Evolutionary conservation across 306 rosid genomes (phyloP).

Genomic region (Casuarina cunninghamiana): DNA sequence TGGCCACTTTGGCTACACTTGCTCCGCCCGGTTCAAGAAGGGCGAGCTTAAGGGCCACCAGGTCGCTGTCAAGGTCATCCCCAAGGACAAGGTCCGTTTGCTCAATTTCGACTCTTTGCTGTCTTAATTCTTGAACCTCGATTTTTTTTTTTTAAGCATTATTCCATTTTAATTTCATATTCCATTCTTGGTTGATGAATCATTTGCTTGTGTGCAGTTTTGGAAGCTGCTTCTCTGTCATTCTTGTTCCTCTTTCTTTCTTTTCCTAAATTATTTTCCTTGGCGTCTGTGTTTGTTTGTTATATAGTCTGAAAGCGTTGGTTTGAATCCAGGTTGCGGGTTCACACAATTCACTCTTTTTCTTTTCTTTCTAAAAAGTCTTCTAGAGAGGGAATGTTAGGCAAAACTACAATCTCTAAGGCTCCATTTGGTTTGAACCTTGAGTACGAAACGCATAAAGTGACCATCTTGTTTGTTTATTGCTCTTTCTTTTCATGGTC

Average conservation of each 20-base stretch:
- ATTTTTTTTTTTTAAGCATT: no score
- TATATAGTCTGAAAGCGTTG: background rate
- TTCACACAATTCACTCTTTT: background rate
- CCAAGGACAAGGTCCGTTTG: slow-evolving; percentile 77
- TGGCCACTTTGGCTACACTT: slow-evolving; percentile 99
- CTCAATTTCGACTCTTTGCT: background rate
- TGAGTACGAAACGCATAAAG: slow-evolving; percentile 25
- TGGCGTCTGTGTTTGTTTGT: background rate
- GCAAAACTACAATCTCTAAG: slow-evolving; percentile 11
- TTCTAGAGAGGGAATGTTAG: slow-evolving; percentile 25
- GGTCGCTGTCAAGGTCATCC: slow-evolving; percentile 93
- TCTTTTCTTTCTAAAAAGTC: background rate
- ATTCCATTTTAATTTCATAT: background rate
- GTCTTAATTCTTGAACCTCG: background rate
- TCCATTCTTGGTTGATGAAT: slow-evolving; percentile 3
- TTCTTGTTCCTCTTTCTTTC: background rate
- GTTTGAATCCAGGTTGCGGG: slow-evolving; percentile 16
- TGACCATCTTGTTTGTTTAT: slow-evolving; percentile 31
- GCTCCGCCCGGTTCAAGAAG: slow-evolving; percentile 90
- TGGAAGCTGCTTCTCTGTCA: background rate
- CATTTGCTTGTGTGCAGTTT: background rate
- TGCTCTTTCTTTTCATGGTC: slow-evolving; percentile 23
- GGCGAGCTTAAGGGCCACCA: slow-evolving; percentile 88
- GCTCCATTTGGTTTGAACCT: slow-evolving; percentile 12
- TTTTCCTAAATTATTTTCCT: background rate